These are phyloP conservation scores for Salix purpurea DNA, from an alignment of 345 rosid species.

Conservation along the genomic window DNA sequence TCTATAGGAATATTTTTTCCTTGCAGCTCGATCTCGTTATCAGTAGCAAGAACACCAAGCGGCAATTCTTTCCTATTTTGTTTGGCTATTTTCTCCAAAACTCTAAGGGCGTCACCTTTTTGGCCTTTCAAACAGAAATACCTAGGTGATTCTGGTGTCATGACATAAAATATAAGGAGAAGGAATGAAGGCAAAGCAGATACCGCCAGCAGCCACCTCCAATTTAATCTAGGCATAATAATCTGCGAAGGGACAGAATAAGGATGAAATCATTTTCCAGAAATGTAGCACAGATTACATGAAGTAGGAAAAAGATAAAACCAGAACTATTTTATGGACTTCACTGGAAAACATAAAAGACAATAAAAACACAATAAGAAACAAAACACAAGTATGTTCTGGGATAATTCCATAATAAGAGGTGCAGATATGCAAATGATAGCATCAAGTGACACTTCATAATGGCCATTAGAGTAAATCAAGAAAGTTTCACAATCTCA, in stretches of 20 bases:
- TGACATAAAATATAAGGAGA: conserved; percentile 67
- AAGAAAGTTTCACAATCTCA: no score
- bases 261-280: conserved; percentile 3
- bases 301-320: not conserved
- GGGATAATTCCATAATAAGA: not conserved
- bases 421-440: no score
- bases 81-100: conserved; percentile 63
- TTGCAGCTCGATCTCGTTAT: conserved; percentile 43
- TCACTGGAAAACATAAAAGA: not conserved
- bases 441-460: no score
- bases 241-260: conserved; percentile 63
- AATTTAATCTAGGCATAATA: conserved; percentile 76
- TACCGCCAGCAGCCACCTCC: conserved; percentile 91
- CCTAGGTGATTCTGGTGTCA: conserved; percentile 84
- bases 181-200: conserved; percentile 69
- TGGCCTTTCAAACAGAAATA: conserved; percentile 69
- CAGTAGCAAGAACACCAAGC: conserved; percentile 61
- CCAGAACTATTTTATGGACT: not conserved
- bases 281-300: not conserved
- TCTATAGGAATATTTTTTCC: conserved; percentile 32
- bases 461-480: no score
- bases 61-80: conserved; percentile 55
- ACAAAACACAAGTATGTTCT: not conserved
- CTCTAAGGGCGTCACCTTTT: conserved; percentile 50
- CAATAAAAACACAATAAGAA: not conserved